Evolutionary conservation across 225 moss, liverwort and hornwort species (phyloP).

Genomic region (Antitrichia curtipendula): DNA sequence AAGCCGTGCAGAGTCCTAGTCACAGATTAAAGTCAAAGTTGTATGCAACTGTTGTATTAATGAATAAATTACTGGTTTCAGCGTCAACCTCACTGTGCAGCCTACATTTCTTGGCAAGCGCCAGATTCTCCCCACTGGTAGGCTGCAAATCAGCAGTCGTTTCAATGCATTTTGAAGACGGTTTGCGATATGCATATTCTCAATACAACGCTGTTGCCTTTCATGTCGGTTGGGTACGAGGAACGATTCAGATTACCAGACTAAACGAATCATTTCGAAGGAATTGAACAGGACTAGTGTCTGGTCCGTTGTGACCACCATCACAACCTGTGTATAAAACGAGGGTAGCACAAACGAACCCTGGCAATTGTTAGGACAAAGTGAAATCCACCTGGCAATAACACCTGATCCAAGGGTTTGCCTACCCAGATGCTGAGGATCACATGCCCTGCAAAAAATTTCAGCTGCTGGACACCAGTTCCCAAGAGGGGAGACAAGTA

Average conservation of each 20-base stretch:
- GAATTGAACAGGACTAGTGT: no score
- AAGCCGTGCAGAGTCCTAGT: not conserved
- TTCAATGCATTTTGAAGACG: not conserved
- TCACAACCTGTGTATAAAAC: not conserved
- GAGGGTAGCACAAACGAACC: not conserved
- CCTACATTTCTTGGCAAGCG: no score
- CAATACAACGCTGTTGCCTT: not conserved
- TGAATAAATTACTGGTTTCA: rapidly evolving
- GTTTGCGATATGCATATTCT: not conserved
- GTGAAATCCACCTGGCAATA: no score
- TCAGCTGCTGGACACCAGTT: not conserved
- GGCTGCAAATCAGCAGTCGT: no score
- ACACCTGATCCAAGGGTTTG: not conserved
- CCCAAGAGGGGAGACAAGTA: not conserved
- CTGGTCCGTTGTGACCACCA: no score
- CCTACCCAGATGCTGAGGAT: no score
- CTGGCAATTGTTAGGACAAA: no score
- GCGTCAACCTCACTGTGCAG: not conserved
- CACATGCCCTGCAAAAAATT: no score
- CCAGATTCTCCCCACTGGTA: no score
- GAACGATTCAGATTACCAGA: no score
- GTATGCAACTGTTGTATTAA: rapidly evolving
- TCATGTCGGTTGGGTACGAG: not conserved
- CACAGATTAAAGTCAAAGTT: no score
- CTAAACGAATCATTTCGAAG: no score